Evolutionary conservation across 352 stramenopile genomes (phyloP).

Genomic region (Globisporangium splendens): DNA sequence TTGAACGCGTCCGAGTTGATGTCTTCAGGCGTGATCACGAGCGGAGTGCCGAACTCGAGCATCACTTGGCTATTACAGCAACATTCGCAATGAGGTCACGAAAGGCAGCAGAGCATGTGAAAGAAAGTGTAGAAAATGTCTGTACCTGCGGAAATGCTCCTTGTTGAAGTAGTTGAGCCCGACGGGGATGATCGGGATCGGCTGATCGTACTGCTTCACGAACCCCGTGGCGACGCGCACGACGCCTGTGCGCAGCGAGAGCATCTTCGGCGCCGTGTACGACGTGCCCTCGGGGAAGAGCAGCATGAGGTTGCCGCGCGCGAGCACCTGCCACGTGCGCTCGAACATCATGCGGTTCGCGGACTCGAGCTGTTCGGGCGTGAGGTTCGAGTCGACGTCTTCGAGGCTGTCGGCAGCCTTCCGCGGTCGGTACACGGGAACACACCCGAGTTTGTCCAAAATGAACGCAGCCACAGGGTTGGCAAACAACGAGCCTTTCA

Average conservation of each 20-base stretch:
- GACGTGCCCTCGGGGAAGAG: conserved; percentile 79
- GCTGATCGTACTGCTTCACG: conserved; percentile 58
- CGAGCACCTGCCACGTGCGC: conserved; percentile 61
- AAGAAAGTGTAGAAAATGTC: neutral
- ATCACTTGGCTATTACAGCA: conserved; percentile 40
- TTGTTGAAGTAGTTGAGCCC: conserved; percentile 86
- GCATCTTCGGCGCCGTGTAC: conserved; percentile 78
- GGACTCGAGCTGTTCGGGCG: conserved; percentile 49
- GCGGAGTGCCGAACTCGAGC: conserved; percentile 65
- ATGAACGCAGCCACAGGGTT: conserved; percentile 39
- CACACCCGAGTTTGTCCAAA: conserved; percentile 47
- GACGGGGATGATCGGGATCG: conserved; percentile 66
- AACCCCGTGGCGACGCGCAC: conserved; percentile 73
- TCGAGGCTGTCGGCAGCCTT: conserved; percentile 38
- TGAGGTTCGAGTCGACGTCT: conserved; percentile 65
- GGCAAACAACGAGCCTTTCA: conserved; percentile 73
- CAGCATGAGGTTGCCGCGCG: conserved; percentile 63
- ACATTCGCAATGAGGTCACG: no score
- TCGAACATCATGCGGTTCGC: conserved; percentile 76
- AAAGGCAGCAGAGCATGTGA: no score
- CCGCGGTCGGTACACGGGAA: conserved; percentile 65
- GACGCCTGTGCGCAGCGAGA: conserved; percentile 67
- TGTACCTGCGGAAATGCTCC: conserved; percentile 59
- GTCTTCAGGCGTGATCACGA: conserved; percentile 38
- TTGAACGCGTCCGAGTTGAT: conserved; percentile 31